Evolutionary conservation across 177 flowering plant genomes (phyloP).

Genomic region (Vitis hybrid): DNA sequence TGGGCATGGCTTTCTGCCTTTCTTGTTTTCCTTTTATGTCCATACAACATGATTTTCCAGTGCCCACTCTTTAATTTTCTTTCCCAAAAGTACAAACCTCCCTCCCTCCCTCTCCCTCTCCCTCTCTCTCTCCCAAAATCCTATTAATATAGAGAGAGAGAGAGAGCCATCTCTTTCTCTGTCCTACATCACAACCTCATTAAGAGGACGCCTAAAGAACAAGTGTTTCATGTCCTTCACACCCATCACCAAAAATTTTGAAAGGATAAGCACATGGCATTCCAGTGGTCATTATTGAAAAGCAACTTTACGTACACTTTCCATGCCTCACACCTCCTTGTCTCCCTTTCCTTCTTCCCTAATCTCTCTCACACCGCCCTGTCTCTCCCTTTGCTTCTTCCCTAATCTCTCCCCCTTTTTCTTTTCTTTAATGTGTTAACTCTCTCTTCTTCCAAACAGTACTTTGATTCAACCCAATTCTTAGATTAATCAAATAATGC

Average conservation of each 20-base stretch:
- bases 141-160: not conserved
- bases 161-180: not conserved
- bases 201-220: not conserved
- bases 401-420: not conserved
- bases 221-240: not conserved
- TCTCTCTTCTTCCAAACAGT: not conserved
- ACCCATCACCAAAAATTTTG: not conserved
- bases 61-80: not conserved
- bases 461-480: not conserved
- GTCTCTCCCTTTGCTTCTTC: not conserved
- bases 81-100: not conserved
- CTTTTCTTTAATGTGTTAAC: not conserved
- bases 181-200: not conserved
- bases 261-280: not conserved
- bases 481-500: no score
- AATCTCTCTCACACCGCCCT: not conserved
- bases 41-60: not conserved
- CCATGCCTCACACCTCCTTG: not conserved
- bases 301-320: not conserved
- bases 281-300: constrained; percentile 4
- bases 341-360: not conserved
- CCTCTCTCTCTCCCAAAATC: not conserved
- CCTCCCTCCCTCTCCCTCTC: not conserved
- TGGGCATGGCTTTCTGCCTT: not conserved
- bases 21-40: not conserved